Conservation (phyloP, 345 rosid species). For the Populus nigra region DNA sequence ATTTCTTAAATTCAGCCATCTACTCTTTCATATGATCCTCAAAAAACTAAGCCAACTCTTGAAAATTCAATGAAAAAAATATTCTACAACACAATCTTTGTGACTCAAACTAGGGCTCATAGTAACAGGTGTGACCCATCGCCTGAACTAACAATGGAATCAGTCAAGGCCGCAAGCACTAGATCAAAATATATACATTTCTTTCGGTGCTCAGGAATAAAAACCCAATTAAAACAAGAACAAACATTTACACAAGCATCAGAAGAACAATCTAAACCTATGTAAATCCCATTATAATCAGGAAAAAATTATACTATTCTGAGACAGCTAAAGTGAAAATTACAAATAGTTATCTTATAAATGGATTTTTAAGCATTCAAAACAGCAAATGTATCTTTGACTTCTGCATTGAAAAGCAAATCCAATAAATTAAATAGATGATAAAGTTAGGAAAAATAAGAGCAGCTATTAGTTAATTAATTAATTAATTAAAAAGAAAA, state of each 20-base stretch:
- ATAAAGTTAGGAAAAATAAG: neutral
- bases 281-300: neutral
- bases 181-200: no score
- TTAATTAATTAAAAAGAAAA: no score
- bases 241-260: neutral
- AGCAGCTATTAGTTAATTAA: no score
- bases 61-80: no score
- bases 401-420: constrained; percentile 13
- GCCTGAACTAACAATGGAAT: no score
- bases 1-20: no score
- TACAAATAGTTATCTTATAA: constrained; percentile 14
- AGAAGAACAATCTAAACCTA: neutral
- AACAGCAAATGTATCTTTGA: constrained; percentile 17
- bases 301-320: neutral
- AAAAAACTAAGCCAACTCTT: no score
- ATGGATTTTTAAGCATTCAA: constrained; percentile 27
- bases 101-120: no score
- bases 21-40: no score
- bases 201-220: neutral
- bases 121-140: no score
- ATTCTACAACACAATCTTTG: no score
- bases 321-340: neutral
- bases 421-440: neutral
- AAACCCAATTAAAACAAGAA: neutral
- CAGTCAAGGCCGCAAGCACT: no score